Evolutionary conservation across 2,329 filamentous ascomycete genomes (phyloP).

Genomic region (Colletotrichum brevisporum): DNA sequence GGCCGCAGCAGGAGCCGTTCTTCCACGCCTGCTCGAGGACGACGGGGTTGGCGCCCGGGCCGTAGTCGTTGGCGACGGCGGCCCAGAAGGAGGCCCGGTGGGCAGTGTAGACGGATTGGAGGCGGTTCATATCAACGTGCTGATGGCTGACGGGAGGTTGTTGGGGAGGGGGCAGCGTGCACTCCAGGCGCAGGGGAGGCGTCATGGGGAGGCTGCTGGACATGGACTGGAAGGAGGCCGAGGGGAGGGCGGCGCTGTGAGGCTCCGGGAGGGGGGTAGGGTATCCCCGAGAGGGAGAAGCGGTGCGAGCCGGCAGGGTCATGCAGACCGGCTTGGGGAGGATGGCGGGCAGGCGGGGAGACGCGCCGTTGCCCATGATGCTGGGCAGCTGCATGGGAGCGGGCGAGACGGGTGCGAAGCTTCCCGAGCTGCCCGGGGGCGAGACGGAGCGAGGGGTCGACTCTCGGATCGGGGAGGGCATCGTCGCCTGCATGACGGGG

Average conservation of each 20-base stretch:
- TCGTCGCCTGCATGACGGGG: conserved; percentile 61
- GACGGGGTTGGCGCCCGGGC: conserved; percentile 71
- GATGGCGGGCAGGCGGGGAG: conserved; percentile 71
- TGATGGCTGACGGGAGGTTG: conserved; percentile 51
- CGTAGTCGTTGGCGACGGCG: conserved; percentile 80
- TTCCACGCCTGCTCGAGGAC: conserved; percentile 81
- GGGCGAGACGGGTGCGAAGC: conserved; percentile 62
- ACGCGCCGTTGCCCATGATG: conserved; percentile 63
- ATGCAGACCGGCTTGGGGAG: conserved; percentile 75
- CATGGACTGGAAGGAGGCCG: conserved; percentile 53
- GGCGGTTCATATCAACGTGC: conserved; percentile 74
- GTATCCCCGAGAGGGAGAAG: conserved; percentile 56
- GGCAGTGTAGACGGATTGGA: conserved; percentile 78
- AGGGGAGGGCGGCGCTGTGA: conserved; percentile 61
- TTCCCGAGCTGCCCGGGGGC: conserved; percentile 60
- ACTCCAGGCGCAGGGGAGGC: conserved; percentile 72
- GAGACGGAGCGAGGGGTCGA: conserved; percentile 62
- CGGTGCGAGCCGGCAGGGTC: conserved; percentile 56
- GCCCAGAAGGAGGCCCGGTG: conserved; percentile 82
- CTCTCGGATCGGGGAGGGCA: conserved; percentile 67
- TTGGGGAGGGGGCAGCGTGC: conserved; percentile 60
- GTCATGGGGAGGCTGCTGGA: conserved; percentile 49
- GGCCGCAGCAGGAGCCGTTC: conserved; percentile 59
- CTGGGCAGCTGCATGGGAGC: conserved; percentile 66
- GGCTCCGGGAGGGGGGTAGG: conserved; percentile 58